These are phyloP conservation scores for Chytridiales sp. DNA, from an alignment of 371 early-diverging fungal genomes.

Conservation along the genomic window DNA sequence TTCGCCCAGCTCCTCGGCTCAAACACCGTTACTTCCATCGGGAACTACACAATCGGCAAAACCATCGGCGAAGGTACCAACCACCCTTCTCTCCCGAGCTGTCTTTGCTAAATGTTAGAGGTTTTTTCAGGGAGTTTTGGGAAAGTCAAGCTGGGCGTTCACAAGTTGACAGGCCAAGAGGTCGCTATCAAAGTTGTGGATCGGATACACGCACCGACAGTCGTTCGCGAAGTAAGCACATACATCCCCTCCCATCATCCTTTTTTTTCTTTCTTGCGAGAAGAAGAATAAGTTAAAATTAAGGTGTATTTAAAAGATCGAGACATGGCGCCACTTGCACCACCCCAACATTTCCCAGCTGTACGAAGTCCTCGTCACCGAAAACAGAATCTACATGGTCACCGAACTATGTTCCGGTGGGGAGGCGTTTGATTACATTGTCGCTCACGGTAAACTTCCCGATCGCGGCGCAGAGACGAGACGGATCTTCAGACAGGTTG, in stretches of 20 bases:
- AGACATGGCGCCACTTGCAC: conserved; percentile 79
- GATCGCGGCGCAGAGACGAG: conserved; percentile 56
- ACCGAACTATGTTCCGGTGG: conserved; percentile 78
- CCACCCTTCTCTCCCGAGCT: background rate
- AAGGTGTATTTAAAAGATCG: conserved; percentile 51
- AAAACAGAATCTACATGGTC: conserved; percentile 76
- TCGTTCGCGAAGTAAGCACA: conserved; percentile 65
- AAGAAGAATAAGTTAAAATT: background rate
- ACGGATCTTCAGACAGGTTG: conserved; percentile 69
- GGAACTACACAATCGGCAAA: conserved; percentile 46
- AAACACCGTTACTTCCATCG: conserved; percentile 31
- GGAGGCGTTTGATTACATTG: conserved; percentile 70
- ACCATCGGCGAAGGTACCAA: conserved; percentile 49
- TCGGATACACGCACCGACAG: conserved; percentile 70
- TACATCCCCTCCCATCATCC: background rate
- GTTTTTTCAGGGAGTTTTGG: conserved; percentile 70
- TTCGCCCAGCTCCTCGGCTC: conserved; percentile 33
- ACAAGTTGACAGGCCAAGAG: conserved; percentile 73
- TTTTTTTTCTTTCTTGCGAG: background rate
- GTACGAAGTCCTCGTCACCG: conserved; percentile 82
- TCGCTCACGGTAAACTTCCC: conserved; percentile 54
- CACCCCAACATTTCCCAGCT: conserved; percentile 85
- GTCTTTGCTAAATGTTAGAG: background rate
- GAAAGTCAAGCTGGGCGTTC: conserved; percentile 80
- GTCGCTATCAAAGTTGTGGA: conserved; percentile 85